Conservation (phyloP, 352 stramenopile genomes). For the Pythium vanterpoolii region DNA sequence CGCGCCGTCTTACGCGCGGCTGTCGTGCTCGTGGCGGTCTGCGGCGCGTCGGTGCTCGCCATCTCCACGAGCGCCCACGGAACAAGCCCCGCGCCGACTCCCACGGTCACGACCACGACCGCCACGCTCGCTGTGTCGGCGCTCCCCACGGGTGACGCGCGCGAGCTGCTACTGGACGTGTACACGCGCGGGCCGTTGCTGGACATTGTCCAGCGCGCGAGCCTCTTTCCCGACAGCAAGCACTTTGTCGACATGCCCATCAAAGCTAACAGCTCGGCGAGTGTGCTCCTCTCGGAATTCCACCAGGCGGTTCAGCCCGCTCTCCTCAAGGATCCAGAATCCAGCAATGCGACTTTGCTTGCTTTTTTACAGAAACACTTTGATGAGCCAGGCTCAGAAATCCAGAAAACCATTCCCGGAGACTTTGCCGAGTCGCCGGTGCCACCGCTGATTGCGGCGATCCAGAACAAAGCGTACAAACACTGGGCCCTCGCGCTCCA, state of each 20-base stretch:
- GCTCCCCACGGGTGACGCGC: not conserved
- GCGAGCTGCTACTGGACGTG: slow-evolving; percentile 39
- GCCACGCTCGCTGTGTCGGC: not conserved
- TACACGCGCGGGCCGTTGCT: slow-evolving; percentile 68
- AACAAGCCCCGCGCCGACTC: not conserved
- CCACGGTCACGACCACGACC: not conserved
- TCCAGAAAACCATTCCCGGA: slow-evolving; percentile 59
- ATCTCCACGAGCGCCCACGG: not conserved
- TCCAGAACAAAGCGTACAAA: slow-evolving; percentile 44
- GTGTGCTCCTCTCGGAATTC: slow-evolving; percentile 66
- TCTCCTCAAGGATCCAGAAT: slow-evolving; percentile 2
- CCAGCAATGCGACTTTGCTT: slow-evolving; percentile 34
- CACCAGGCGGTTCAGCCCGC: slow-evolving; percentile 4
- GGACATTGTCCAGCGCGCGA: slow-evolving; percentile 62
- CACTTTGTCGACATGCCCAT: slow-evolving; percentile 94
- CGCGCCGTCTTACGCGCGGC: slow-evolving; percentile 1
- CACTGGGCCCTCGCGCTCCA: slow-evolving; percentile 74
- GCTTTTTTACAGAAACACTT: slow-evolving; percentile 81
- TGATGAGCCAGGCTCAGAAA: slow-evolving; percentile 66
- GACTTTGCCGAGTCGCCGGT: slow-evolving; percentile 54
- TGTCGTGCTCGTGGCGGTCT: slow-evolving; percentile 2
- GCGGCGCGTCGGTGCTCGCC: slow-evolving; percentile 1
- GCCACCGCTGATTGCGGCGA: slow-evolving; percentile 53
- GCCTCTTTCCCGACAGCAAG: slow-evolving; percentile 89
- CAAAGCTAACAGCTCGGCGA: slow-evolving; percentile 63